These are phyloP conservation scores for Monosporozyma aquatica DNA, from an alignment of 805 yeast species.

Conservation along the genomic window DNA sequence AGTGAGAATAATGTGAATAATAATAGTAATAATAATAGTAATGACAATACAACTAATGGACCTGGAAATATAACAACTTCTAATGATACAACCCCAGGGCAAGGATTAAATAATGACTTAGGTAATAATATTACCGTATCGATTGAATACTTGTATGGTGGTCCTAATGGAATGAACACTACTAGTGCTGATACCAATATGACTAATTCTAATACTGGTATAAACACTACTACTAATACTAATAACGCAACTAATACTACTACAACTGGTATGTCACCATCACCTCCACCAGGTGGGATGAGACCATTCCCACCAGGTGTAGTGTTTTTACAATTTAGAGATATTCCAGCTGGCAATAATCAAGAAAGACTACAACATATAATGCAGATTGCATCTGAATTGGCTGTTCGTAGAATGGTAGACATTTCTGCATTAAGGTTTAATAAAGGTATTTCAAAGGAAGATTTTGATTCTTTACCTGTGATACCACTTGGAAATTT, in stretches of 20 bases:
- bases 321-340: slow-evolving; percentile 57
- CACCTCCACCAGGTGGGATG: slow-evolving; percentile 2
- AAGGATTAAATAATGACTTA: no score
- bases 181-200: neutral
- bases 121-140: slow-evolving; percentile 2
- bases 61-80: neutral
- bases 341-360: slow-evolving; percentile 48
- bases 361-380: slow-evolving; percentile 53
- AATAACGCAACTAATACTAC: neutral
- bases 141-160: slow-evolving; percentile 1
- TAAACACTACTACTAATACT: neutral
- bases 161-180: slow-evolving; percentile 13
- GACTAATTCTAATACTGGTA: neutral
- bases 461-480: slow-evolving; percentile 45
- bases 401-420: slow-evolving; percentile 57
- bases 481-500: slow-evolving; percentile 28
- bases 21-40: neutral
- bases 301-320: slow-evolving; percentile 34
- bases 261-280: neutral
- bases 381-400: slow-evolving; percentile 57
- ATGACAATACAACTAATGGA: slow-evolving; percentile 29
- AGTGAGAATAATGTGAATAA: no score
- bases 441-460: slow-evolving; percentile 42
- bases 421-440: slow-evolving; percentile 38
- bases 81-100: no score